A percentile compares a stretch with the other conserved stretches of the same genome.
These are phyloP conservation scores for Cyberlindnera maclurae DNA, from an alignment of 805 yeast species.

Conservation along the genomic window DNA sequence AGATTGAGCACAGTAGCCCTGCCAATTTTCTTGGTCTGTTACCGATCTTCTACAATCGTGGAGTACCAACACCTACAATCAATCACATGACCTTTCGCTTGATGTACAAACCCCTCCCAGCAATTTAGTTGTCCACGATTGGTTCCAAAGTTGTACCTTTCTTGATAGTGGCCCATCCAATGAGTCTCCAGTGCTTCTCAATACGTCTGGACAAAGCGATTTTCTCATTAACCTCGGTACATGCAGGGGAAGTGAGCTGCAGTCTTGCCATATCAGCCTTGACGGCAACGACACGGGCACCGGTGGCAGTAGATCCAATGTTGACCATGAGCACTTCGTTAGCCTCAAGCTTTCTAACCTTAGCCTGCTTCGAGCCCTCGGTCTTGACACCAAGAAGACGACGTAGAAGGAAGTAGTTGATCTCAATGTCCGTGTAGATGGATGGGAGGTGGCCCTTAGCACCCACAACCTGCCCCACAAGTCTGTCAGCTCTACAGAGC, in stretches of 20 bases:
- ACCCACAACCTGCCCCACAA: conserved; percentile 98
- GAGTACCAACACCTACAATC: no score
- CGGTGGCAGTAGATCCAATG: conserved; percentile 98
- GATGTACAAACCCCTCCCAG: no score
- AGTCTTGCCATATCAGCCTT: conserved; percentile 99
- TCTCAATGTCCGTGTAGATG: conserved; percentile 94
- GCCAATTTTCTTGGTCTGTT: no score
- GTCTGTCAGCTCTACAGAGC: conserved; percentile 96
- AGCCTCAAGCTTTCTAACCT: conserved; percentile 87
- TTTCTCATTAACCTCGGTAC: conserved; percentile 97
- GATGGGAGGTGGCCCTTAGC: conserved; percentile 94
- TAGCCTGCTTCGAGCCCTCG: conserved; percentile 94
- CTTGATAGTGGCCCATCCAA: conserved; percentile 99
- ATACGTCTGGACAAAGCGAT: conserved; percentile 98
- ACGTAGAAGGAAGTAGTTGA: conserved; percentile 92
- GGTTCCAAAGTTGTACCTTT: conserved; percentile 89
- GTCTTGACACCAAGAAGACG: conserved; percentile 97
- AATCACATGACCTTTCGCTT: no score
- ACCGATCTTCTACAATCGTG: no score
- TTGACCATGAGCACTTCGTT: conserved; percentile 98
- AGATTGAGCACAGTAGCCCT: no score
- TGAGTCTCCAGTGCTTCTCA: conserved; percentile 99
- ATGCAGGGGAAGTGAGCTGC: conserved; percentile 94
- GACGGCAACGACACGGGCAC: conserved; percentile 97
- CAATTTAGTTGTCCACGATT: conserved; percentile 6